Percentiles rank a stretch among this genome's conserved stretches.
phyloP scores from a whole-genome alignment of 1,284 basidiomycete genomes.

The Moesziomyces sp. region DNA sequence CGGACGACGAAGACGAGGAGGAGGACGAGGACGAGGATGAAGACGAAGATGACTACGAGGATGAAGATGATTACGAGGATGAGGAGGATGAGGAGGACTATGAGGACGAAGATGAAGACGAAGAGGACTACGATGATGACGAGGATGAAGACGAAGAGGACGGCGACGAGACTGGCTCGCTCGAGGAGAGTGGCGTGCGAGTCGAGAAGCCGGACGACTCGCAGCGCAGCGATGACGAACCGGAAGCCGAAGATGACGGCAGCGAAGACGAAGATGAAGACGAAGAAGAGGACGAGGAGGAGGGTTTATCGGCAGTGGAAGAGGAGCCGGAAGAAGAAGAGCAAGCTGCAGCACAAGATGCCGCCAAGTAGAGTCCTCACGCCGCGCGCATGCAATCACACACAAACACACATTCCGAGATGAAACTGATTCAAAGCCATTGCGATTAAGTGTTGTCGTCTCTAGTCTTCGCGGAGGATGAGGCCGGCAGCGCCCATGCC shows the following conservation, averaged over 20 bases:
- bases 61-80: conserved; percentile 67
- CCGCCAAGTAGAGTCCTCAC: no score
- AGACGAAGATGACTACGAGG: conserved; percentile 72
- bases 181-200: conserved; percentile 27
- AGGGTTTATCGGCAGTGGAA: conserved; percentile 44
- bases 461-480: conserved; percentile 73
- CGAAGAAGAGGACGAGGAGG: conserved; percentile 47
- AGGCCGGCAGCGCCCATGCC: conserved; percentile 87
- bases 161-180: conserved; percentile 15
- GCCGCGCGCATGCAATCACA: no score
- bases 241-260: background rate
- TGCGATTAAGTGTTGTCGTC: background rate
- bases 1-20: conserved; percentile 71
- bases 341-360: conserved; percentile 5
- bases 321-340: conserved; percentile 40
- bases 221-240: background rate
- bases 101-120: conserved; percentile 38
- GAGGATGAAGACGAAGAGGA: conserved; percentile 56
- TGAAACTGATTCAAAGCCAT: background rate
- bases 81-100: conserved; percentile 63
- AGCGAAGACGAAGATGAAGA: conserved; percentile 48
- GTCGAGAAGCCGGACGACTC: conserved; percentile 1
- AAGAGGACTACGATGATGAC: conserved; percentile 44
- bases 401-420: background rate
- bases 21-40: conserved; percentile 73